Base-by-base conservation (phyloP, 2,329 filamentous ascomycete species). In the Mycogone perniciosa region DNA sequence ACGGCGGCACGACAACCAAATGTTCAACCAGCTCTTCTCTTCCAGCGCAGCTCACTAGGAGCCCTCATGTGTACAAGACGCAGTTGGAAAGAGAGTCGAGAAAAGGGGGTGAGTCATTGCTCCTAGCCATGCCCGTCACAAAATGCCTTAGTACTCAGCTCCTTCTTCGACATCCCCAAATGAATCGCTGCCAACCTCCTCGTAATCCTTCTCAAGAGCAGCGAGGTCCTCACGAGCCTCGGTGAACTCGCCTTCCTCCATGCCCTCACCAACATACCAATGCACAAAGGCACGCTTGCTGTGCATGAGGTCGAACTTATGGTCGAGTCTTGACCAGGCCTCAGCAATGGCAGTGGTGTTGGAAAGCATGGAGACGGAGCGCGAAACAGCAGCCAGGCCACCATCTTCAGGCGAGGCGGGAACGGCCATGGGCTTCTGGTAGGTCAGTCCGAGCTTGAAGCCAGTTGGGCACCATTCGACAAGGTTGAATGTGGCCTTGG, bases 201-300 rank as follows among this genome's bases (percentile, higher is more conserved):
- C 87, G 67, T 92, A 92, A 63, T 92, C 88, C 76, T 86, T 88
- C 77, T 92, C 88, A 33, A 93, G 76, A 44, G 88, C 88, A 56
- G 88, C 88, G 54, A 93, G 76, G 68, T 93, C 88, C 75, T 93
- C 88, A 60, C 88, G 85, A 55, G 88, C 88, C 72, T 93, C 88
- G 56, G 84, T 87, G 75, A 93, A 93, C 71, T 93, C 88, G 62
- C 88, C 88, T 70, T 93, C 88, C 75, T 93, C 88, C 88, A 93
- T 93, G 73, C 88, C 88, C 74, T 93, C 88, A 59, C 88, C 88
- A 48, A 93, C 88, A 60, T 88, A 88, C 84, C 84, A 87, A 73
- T 88, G 84, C 42, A 87, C 84, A 62, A 88, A 87, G 54, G 84
- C 84, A 59, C 84, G 83, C 79, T 87, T 87, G 73, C 79, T 84